Evolutionary conservation across 495 filamentous ascomycete species (phyloP).

Genomic region (Podospora fimiseda): DNA sequence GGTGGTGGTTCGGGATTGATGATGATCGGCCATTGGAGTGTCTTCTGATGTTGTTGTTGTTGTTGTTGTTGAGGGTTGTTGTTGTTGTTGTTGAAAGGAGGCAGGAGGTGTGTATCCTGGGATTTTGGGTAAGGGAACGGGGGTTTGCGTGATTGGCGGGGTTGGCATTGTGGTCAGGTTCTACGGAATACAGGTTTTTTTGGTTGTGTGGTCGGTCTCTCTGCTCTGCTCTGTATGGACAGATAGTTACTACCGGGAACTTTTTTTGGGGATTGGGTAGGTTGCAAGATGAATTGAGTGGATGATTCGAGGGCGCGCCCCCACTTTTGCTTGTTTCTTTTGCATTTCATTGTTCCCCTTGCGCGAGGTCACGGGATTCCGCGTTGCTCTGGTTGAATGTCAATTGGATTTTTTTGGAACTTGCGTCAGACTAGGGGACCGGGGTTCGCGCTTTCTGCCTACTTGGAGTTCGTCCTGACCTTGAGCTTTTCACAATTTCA

Average conservation of each 20-base stretch:
- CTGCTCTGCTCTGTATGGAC: too few relatives aligned
- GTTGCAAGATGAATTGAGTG: neutral
- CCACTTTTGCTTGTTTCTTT: neutral
- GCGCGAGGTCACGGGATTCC: constrained; percentile 26
- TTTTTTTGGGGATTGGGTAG: neutral
- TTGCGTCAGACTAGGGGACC: neutral
- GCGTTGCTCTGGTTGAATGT: constrained; percentile 8
- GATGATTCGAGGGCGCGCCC: neutral
- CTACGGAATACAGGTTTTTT: too few relatives aligned
- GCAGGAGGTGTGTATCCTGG: neutral
- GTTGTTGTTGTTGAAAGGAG: constrained; percentile 4
- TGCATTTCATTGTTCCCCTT: too few relatives aligned
- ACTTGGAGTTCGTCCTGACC: neutral
- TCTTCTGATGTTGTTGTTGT: neutral
- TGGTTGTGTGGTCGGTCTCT: too few relatives aligned
- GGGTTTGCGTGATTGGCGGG: constrained; percentile 11
- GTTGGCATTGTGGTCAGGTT: neutral
- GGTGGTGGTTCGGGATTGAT: constrained; percentile 11
- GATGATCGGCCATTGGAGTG: constrained; percentile 5
- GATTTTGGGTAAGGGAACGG: constrained; percentile 15
- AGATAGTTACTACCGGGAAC: too few relatives aligned
- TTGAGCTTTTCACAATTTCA: neutral
- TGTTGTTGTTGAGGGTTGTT: constrained; percentile 5
- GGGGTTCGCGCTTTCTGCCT: neutral
- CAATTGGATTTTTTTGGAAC: neutral